Evolutionary conservation across 2,329 filamentous ascomycete genomes (phyloP).

Genomic region (Leptographium procerum): DNA sequence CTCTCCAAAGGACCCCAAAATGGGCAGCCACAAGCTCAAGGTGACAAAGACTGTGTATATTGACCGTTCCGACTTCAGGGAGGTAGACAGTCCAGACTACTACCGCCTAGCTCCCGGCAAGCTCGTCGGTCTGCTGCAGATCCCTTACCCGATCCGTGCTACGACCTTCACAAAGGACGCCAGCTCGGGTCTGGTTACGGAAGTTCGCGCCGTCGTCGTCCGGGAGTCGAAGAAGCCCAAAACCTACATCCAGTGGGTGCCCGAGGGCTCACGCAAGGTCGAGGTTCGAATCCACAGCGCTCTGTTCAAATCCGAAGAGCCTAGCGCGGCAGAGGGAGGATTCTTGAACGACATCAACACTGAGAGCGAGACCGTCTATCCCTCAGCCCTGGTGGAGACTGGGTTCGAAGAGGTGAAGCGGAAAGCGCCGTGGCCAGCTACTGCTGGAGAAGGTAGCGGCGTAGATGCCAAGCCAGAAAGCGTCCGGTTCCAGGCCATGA

Average conservation of each 20-base stretch:
- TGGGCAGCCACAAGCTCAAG: conserved; percentile 47
- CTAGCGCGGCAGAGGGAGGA: conserved; percentile 63
- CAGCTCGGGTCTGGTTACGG: conserved; percentile 35
- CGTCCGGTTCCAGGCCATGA: conserved; percentile 83
- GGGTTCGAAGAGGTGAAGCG: conserved; percentile 68
- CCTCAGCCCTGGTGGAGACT: conserved; percentile 67
- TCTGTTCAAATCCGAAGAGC: conserved; percentile 80
- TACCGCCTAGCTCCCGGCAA: conserved; percentile 69
- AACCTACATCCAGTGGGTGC: conserved; percentile 86
- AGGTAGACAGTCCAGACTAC: conserved; percentile 60
- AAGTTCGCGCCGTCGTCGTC: conserved; percentile 56
- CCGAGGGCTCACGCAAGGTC: conserved; percentile 53
- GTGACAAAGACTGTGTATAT: conserved; percentile 78
- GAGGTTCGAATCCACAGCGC: conserved; percentile 71
- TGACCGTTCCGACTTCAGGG: conserved; percentile 67
- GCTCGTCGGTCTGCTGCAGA: conserved; percentile 58
- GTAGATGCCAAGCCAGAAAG: conserved; percentile 56
- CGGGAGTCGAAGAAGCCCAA: conserved; percentile 64
- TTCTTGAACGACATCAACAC: conserved; percentile 80
- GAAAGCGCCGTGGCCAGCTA: conserved; percentile 71
- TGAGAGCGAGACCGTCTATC: conserved; percentile 69
- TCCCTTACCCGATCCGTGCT: conserved; percentile 57
- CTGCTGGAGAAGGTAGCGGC: conserved; percentile 56
- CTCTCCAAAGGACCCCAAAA: conserved; percentile 64
- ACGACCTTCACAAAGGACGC: conserved; percentile 56